Evolutionary conservation across 805 yeast species (phyloP).

Genomic region (Saitoella complicata): DNA sequence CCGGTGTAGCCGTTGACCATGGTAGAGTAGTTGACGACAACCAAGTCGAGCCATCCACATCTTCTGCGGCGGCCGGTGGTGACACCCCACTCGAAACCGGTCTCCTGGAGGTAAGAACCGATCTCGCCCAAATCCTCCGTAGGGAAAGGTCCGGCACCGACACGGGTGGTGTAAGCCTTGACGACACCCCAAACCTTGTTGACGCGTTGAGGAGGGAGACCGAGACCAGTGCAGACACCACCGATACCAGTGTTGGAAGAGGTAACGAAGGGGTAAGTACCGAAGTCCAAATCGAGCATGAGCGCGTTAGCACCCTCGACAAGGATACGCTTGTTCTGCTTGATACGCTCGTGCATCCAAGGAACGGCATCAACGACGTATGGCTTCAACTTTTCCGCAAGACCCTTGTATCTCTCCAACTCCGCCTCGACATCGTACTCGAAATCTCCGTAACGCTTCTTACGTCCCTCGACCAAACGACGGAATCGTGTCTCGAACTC

Average conservation of each 20-base stretch:
- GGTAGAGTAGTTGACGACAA: conserved; percentile 80
- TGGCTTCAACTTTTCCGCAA: conserved; percentile 63
- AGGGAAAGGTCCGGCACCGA: conserved; percentile 99
- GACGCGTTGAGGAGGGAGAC: conserved; percentile 79
- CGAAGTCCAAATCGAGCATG: conserved; percentile 94
- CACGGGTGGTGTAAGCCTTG: conserved; percentile 96
- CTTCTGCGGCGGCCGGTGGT: conserved; percentile 98
- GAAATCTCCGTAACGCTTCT: conserved; percentile 82
- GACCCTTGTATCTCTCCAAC: conserved; percentile 55
- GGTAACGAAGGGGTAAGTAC: conserved; percentile 95
- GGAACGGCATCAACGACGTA: conserved; percentile 86
- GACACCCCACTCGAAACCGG: conserved; percentile 94
- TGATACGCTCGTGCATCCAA: conserved; percentile 56
- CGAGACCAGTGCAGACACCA: conserved; percentile 93
- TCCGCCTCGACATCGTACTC: conserved; percentile 75
- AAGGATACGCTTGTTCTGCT: conserved; percentile 65
- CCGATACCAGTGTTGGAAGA: conserved; percentile 94
- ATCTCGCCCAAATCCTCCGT: conserved; percentile 80
- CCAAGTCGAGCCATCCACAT: conserved; percentile 98
- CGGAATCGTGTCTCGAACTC: conserved; percentile 67
- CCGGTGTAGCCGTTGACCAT: conserved; percentile 89
- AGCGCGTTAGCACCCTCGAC: conserved; percentile 98
- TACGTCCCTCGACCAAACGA: conserved; percentile 65
- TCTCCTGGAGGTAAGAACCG: conserved; percentile 75
- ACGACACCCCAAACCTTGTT: conserved; percentile 85